Base-by-base conservation (phyloP, 257 asterid genomes). In the Voacanga thouarsii region DNA sequence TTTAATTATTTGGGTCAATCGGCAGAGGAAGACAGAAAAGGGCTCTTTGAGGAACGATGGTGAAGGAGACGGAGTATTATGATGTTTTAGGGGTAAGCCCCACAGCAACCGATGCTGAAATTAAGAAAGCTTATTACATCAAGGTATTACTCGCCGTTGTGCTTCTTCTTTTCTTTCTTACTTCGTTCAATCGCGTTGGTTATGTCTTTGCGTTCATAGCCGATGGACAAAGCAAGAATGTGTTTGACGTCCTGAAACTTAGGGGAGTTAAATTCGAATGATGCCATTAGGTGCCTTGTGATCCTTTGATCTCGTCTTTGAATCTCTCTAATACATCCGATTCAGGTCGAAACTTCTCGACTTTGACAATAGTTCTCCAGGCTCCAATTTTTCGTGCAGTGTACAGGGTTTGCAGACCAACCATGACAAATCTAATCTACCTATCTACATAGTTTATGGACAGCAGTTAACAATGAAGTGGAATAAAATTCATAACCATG, bases 111-210 rank as follows among this genome's bases (percentile, higher is more conserved):
- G 97, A 89, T 80, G 95, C 86, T 70, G 95, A 94, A 63, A 90
- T 94, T 80, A 91, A 92, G 80, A 92, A 90, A 85, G 97, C 96
- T 24, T 94, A 91, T 78, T 94, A 92, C 81, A 88, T 90, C n/a
- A 94, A 92, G 99, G 98, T 94, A 41, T 12, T 19, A 2, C 9
- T 67, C 3, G 9, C 43, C 43, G 0, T 12, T 18, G 2, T 30
- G 79, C 23, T 61, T 66, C 76, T 7, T 21, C 6, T 19, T 66
- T 0, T 41, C 6, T 37, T 14, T 66, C 11, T 45, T 7, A 37
- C n/a, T 19, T 1, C 39, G 33, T 37, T 49, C 19, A 26, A 60
- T 63, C 21, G 23, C 14, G 23, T 33, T 8, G 64, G 45, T 9
- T 23, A 7, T 23, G 3, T 24, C 9, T 30, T 26, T 60, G 7